Base-by-base conservation (phyloP, 2,329 filamentous ascomycete genomes). In the Aspergillus chevalieri region DNA sequence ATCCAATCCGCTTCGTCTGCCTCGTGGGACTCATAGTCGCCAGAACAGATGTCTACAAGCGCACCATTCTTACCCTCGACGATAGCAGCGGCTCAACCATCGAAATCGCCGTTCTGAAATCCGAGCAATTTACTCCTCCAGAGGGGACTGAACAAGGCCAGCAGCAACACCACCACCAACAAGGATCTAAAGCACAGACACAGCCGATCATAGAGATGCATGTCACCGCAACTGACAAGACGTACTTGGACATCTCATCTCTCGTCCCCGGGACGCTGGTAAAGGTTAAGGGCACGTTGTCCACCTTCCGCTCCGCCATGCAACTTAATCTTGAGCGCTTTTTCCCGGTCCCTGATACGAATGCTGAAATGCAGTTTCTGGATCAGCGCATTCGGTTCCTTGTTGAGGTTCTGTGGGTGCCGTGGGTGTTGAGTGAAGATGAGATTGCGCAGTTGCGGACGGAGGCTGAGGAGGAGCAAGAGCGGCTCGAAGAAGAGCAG, bases 1-100 rank as follows among this genome's bases (percentile, higher is more conserved):
- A 91, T 57, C 87, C 87, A 0, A 82, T 92, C 58, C 82, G 83
- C 76, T 91, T 84, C 80, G 80, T 87, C 47, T 83, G 84, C 53
- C 67, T 91, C 28, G 78, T 83, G 6, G 88, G 88, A 26, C 68
- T 89, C 7, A 77, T 92, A 19, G 83, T 90, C 48, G 78, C 80
- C 48, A 67, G 79, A 47, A 73, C 78, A 34, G 80, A 82, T 47
- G 71, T 81, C 47, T 73, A 76, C 2, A 74, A 77, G 22, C 75
- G 74, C 48, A 72, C 67, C 30, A 65, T 82, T 41, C 67, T 85
- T 34, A 78, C 74, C 1, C 56, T 85, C 9, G 82, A 85, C 62
- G 82, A 85, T 56, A 77, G 80, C 57, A 83, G 79, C 61, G 82
- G 81, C 33, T 71, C 69, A 0, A 80, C 72, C 4, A 72, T 85